phyloP scores from a whole-genome alignment of 176 grass and related monocot genomes.

The Bromus sterilis region DNA sequence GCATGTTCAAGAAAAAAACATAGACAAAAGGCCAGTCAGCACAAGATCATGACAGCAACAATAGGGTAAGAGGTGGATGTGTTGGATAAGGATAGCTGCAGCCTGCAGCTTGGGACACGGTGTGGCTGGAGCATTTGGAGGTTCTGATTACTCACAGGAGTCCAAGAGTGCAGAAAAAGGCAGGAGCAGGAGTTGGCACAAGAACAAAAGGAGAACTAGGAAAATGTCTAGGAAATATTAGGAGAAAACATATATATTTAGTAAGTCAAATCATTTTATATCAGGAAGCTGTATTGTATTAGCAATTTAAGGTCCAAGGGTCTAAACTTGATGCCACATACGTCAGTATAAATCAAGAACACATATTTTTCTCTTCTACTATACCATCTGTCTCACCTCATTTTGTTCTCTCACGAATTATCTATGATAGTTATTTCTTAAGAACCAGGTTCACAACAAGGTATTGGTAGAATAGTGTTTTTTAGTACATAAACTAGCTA shows the following conservation, averaged over 20 bases:
- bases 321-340: not conserved
- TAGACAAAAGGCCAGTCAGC: not conserved
- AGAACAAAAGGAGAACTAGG: not conserved
- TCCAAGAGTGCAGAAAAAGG: not conserved
- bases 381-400: not conserved
- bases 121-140: not conserved
- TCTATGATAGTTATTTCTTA: not conserved
- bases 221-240: not conserved
- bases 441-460: not conserved
- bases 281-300: not conserved
- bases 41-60: not conserved
- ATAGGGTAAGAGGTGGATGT: not conserved
- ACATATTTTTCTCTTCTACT: not conserved
- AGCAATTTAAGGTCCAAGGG: not conserved
- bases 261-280: not conserved
- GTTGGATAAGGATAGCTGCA: not conserved
- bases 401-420: not conserved
- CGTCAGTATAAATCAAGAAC: not conserved
- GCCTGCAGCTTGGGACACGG: not conserved
- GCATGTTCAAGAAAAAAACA: not conserved
- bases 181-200: not conserved
- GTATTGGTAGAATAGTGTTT: not conserved
- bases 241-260: not conserved
- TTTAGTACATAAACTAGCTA: not conserved
- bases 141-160: not conserved